Percentiles rank a stretch among this genome's conserved stretches.
These are phyloP conservation scores for Trypanosomatidae sp. DNA, from an alignment of 208 protist genomes.

Conservation along the genomic window DNA sequence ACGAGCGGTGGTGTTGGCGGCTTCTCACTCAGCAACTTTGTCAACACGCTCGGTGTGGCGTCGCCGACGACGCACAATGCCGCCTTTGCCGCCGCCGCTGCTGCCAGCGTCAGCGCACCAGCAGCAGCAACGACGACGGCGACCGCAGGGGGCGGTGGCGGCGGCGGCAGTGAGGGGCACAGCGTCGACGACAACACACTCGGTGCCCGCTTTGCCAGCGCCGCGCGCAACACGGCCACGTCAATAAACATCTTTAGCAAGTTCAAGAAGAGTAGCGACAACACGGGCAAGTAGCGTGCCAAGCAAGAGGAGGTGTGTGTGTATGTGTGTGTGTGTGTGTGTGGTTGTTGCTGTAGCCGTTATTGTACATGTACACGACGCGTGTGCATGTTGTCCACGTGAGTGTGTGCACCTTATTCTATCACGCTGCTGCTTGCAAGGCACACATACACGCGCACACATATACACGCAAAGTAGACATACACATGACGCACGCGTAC, in stretches of 20 bases:
- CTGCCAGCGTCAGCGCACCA: no score
- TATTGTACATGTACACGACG: background rate
- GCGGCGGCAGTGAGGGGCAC: no score
- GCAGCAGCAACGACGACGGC: no score
- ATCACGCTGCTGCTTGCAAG: background rate
- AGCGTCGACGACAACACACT: no score
- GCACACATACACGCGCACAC: background rate
- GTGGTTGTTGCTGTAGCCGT: background rate
- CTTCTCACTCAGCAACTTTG: no score
- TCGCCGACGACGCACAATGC: no score
- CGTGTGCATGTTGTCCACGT: background rate
- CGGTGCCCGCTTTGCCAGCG: slow-evolving; percentile 39
- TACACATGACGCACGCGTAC: no score
- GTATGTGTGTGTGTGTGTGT: background rate
- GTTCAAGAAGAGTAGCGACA: slow-evolving; percentile 34
- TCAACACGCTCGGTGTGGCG: no score
- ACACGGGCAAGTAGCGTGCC: background rate
- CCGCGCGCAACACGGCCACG: slow-evolving; percentile 35
- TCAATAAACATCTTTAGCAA: slow-evolving; percentile 59
- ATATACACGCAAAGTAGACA: background rate
- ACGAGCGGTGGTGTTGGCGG: no score
- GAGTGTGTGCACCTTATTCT: background rate
- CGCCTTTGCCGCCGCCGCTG: no score
- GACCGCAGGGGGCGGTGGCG: no score
- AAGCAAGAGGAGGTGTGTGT: background rate